phyloP scores from a whole-genome alignment of 164 flowering plant genomes.

The Saururus chinensis region DNA sequence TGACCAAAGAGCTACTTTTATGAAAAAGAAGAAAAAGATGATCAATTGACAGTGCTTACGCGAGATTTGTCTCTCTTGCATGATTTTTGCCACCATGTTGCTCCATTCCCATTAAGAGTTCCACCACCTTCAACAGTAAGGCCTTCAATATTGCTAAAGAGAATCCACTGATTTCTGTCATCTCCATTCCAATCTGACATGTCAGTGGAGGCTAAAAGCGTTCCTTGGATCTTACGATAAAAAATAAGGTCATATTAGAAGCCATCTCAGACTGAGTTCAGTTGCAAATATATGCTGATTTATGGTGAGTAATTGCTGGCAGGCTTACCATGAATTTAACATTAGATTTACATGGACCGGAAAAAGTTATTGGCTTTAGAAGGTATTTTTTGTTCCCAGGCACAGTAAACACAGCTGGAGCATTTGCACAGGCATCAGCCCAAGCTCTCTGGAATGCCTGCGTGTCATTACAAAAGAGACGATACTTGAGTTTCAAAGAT shows the following conservation, averaged over 20 bases:
- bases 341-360: conserved; percentile 69
- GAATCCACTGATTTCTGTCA: conserved; percentile 29
- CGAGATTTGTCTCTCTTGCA: conserved; percentile 22
- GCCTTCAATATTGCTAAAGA: conserved; percentile 21
- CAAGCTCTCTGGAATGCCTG: conserved; percentile 73
- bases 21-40: background rate
- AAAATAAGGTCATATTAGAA: background rate
- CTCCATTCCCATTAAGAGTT: conserved; percentile 47
- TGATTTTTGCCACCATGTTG: conserved; percentile 47
- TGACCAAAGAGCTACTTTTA: background rate
- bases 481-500: no score
- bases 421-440: conserved; percentile 49
- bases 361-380: conserved; percentile 47
- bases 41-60: conserved; percentile 9
- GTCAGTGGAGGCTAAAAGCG: conserved; percentile 44
- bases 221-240: conserved; percentile 48
- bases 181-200: conserved; percentile 34
- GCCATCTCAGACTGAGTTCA: background rate
- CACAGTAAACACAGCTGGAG: conserved; percentile 32
- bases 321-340: conserved; percentile 43
- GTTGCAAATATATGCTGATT: background rate
- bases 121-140: conserved; percentile 41
- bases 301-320: background rate
- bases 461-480: background rate
- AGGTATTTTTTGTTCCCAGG: conserved; percentile 42